A percentile compares a stretch with the other conserved stretches of the same genome.
Conservation (phyloP, 169 alveolate genomes). For the Plasmodium gaboni region DNA sequence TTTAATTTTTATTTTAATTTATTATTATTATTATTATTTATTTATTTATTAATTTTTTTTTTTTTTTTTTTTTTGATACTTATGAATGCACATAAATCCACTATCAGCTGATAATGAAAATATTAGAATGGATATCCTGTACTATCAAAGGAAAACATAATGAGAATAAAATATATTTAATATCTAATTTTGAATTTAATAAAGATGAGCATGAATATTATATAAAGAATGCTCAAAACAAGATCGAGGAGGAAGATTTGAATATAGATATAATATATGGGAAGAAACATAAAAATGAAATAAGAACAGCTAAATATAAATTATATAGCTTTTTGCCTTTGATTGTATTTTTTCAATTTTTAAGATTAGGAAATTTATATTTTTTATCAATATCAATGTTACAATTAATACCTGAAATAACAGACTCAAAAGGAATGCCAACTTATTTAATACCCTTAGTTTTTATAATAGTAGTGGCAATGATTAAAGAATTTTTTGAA, state of each 20-base stretch:
- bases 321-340: slow-evolving; percentile 77
- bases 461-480: slow-evolving; percentile 93
- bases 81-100: background rate
- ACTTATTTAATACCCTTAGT: slow-evolving; percentile 92
- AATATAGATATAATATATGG: slow-evolving; percentile 72
- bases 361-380: slow-evolving; percentile 91
- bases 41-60: background rate
- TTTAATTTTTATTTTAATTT: no score
- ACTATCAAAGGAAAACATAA: slow-evolving; percentile 32
- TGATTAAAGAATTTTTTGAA: slow-evolving; percentile 94
- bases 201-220: slow-evolving; percentile 61
- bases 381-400: slow-evolving; percentile 91
- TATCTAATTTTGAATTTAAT: slow-evolving; percentile 51
- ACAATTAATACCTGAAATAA: slow-evolving; percentile 88
- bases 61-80: background rate
- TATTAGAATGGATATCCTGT: slow-evolving; percentile 38
- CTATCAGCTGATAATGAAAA: background rate
- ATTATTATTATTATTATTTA: background rate
- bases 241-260: slow-evolving; percentile 47
- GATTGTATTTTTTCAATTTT: slow-evolving; percentile 78
- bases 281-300: slow-evolving; percentile 55
- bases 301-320: slow-evolving; percentile 81
- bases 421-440: slow-evolving; percentile 94
- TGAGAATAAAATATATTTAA: slow-evolving; percentile 47
- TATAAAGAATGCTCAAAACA: slow-evolving; percentile 54